These are phyloP conservation scores for Nannizziopsis barbatae DNA, from an alignment of 2,329 filamentous ascomycete species.

Conservation along the genomic window DNA sequence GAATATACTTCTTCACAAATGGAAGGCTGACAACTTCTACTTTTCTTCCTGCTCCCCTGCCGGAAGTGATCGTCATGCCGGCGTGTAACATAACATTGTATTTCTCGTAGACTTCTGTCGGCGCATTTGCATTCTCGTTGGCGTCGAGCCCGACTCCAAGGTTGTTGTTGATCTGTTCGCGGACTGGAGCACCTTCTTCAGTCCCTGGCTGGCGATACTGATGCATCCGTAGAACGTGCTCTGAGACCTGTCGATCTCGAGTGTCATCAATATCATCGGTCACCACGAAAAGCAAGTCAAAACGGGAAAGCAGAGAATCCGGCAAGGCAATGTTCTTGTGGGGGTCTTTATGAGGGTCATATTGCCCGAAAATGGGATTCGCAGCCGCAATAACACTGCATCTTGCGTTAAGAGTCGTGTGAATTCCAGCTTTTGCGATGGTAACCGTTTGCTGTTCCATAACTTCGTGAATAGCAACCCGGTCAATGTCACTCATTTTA, in stretches of 20 bases:
- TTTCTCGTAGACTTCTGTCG: slow-evolving; percentile 89
- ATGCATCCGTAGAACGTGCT: slow-evolving; percentile 96
- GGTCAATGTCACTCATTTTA: slow-evolving; percentile 98
- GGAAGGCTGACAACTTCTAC: slow-evolving; percentile 87
- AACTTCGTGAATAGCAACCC: slow-evolving; percentile 98
- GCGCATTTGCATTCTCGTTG: slow-evolving; percentile 57
- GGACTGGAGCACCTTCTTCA: slow-evolving; percentile 87
- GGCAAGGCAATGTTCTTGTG: slow-evolving; percentile 97
- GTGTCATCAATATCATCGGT: slow-evolving; percentile 97
- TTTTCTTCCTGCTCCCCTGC: slow-evolving; percentile 62
- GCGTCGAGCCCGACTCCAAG: slow-evolving; percentile 77
- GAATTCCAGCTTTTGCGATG: slow-evolving; percentile 96
- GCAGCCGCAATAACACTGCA: slow-evolving; percentile 95
- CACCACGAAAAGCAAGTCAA: slow-evolving; percentile 93
- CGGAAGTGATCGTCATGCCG: slow-evolving; percentile 66
- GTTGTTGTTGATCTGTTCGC: slow-evolving; percentile 72
- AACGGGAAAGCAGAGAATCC: slow-evolving; percentile 93
- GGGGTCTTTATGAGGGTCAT: slow-evolving; percentile 95
- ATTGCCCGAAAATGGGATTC: slow-evolving; percentile 96
- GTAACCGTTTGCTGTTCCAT: slow-evolving; percentile 99
- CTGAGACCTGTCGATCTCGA: slow-evolving; percentile 79
- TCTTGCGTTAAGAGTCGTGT: slow-evolving; percentile 90
- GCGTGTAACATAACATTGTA: slow-evolving; percentile 93
- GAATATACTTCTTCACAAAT: slow-evolving; percentile 99
- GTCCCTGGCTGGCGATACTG: slow-evolving; percentile 83